These are phyloP conservation scores for Taiwanofungus camphoratus DNA, from an alignment of 1,284 basidiomycete genomes.

Conservation along the genomic window DNA sequence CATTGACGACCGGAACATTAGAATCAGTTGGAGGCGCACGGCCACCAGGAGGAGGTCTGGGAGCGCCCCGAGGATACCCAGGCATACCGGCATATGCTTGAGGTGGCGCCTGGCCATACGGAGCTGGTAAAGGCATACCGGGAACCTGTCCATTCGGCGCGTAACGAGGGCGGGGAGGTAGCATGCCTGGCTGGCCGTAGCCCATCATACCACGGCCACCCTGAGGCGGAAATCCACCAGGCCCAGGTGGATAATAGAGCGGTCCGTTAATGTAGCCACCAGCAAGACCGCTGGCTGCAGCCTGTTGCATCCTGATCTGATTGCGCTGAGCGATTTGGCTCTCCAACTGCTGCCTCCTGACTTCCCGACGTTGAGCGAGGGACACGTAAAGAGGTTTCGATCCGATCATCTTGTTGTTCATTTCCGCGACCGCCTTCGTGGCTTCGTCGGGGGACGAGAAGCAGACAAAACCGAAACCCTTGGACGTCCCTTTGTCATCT, in stretches of 20 bases:
- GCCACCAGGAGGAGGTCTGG: conserved; percentile 35
- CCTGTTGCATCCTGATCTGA: conserved; percentile 93
- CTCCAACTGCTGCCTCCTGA: conserved; percentile 97
- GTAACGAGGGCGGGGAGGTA: conserved; percentile 83
- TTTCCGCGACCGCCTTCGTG: conserved; percentile 98
- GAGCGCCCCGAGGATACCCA: conserved; percentile 50
- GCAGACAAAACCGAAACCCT: conserved; percentile 99
- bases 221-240: conserved; percentile 75
- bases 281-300: conserved; percentile 78
- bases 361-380: conserved; percentile 97
- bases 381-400: conserved; percentile 99
- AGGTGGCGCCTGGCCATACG: conserved; percentile 65
- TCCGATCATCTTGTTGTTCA: conserved; percentile 99
- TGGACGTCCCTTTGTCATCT: conserved; percentile 86
- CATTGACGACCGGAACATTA: conserved; percentile 48
- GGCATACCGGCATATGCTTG: conserved; percentile 64
- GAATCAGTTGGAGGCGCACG: conserved; percentile 50
- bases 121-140: conserved; percentile 68
- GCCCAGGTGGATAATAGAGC: conserved; percentile 78
- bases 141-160: conserved; percentile 69
- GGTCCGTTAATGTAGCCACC: conserved; percentile 80
- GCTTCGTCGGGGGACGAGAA: conserved; percentile 99
- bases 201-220: conserved; percentile 80
- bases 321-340: conserved; percentile 97
- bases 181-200: conserved; percentile 79